Base-by-base conservation (phyloP, 495 filamentous ascomycete species). In the Penicillium crystallinum region DNA sequence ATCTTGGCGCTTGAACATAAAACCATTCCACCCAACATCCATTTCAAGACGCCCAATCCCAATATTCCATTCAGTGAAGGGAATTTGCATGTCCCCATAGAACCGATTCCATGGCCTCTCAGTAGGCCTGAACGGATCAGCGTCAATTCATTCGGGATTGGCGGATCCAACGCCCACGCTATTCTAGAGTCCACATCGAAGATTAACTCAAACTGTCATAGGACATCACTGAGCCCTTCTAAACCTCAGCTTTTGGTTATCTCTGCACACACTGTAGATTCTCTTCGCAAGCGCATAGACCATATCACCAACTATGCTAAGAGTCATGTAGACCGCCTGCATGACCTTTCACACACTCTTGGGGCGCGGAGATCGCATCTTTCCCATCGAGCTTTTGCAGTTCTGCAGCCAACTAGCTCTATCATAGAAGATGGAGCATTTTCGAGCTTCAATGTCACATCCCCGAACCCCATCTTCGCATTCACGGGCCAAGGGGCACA, bases 401-500 rank as follows among this genome's bases (percentile, higher is more conserved):
- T 62, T 44, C 5, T 38, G 10, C 46, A 29, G 10, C 22, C 46
- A 1, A 37, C 1, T 25, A 14, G 1, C 4, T 23, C 31, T 0
- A 0, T 19, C 4, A 0, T 38, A 35, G 46, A 48, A 11, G 34
- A 48, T 11, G n/a, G 21, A 3, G 14, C 46, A 8, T 48, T 48
- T 10, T 37, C 34, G 0, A 27, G 15, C 11, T 38, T 48, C 34
- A 38, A 38, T 8, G 19, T 31, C 3, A 48, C 33, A 15, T 15
- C 54, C 0, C 75, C 62, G 59, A 75, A 70, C 53, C 66, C 86
- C 9, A 79, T 75, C 0, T 86, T 89, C 55, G 70, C 81, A 30
- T 90, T 88, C 56, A 88, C 84, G 12, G 86, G 86, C 23, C 86
- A 89, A 60, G 86, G 86, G 14, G 78, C 82, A 1, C 81, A 85